Conservation (phyloP, 1,284 basidiomycete species). For the Vanrija pseudolonga region DNA sequence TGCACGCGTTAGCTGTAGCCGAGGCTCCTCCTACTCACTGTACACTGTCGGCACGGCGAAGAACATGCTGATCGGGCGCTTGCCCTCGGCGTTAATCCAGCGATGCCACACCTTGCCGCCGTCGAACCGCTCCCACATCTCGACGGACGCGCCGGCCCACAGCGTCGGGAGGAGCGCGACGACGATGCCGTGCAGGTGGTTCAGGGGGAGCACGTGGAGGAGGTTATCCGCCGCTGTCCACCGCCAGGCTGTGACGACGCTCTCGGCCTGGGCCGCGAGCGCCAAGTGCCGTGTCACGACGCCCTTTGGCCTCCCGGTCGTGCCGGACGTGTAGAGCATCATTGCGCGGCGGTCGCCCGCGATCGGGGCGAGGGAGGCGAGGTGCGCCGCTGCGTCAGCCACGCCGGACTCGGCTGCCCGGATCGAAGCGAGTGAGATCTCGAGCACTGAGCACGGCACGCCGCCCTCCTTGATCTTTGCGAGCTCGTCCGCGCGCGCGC, state of each 20-base stretch:
- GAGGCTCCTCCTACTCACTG: slow-evolving; percentile 13
- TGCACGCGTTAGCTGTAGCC: neutral
- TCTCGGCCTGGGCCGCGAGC: slow-evolving; percentile 34
- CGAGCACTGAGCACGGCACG: slow-evolving; percentile 1
- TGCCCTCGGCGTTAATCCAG: slow-evolving; percentile 29
- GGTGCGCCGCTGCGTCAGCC: neutral
- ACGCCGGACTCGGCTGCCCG: neutral
- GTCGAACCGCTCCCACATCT: slow-evolving; percentile 42
- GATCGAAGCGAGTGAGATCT: slow-evolving; percentile 9
- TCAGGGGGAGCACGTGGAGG: slow-evolving; percentile 37
- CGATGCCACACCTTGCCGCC: slow-evolving; percentile 32
- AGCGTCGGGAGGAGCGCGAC: slow-evolving; percentile 41
- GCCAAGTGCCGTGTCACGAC: slow-evolving; percentile 41
- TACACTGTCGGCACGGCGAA: slow-evolving; percentile 37
- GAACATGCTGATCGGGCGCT: slow-evolving; percentile 32
- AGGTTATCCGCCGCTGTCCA: slow-evolving; percentile 33
- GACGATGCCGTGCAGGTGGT: slow-evolving; percentile 44
- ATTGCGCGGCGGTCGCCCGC: slow-evolving; percentile 31
- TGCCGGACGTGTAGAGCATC: slow-evolving; percentile 46
- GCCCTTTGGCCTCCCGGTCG: slow-evolving; percentile 43
- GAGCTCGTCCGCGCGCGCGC: slow-evolving; percentile 28
- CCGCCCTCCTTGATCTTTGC: slow-evolving; percentile 17
- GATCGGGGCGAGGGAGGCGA: slow-evolving; percentile 10
- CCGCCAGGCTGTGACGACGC: slow-evolving; percentile 34
- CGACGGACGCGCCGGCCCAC: slow-evolving; percentile 42